Evolutionary conservation across 73 alveolate species (phyloP), one percentile per base, ranked within the genome.

Genomic region (Tetrahymena elliotti): DNA sequence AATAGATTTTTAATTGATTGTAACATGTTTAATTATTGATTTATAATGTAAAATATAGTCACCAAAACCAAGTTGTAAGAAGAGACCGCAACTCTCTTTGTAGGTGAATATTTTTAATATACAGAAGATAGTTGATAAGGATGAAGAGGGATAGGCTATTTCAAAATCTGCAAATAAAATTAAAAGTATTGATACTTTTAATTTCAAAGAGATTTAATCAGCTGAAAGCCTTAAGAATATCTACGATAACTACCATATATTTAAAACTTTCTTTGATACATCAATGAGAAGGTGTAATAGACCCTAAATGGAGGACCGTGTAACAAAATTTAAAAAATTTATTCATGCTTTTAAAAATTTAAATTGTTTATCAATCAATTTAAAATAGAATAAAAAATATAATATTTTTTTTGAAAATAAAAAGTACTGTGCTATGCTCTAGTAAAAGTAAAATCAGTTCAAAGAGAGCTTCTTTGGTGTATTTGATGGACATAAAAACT

Each of bases 291-390:
- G 93, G 35, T 94, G 95, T 41, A 93, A 94, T 35, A 94, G 96
- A 24, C 33, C 52, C 9, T 41, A 93, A 16, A 94, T 94, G 96
- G 96, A 94, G 33, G 96, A 94, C 40, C 84, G 96, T 18, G 96
- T 93, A 93, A 68, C 33, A 27, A 11, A 68, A 68, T 24, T 27
- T 27, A 4, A 18, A 27, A 40, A 10, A 10, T 40, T 15, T 40
- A 40, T 40, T 40, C 15, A 10, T 10, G n/a, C n/a, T n/a, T n/a
- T n/a, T n/a, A n/a, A n/a, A n/a, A n/a, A n/a, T n/a, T n/a, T n/a
- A n/a, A n/a, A n/a, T n/a, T n/a, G n/a, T n/a, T n/a, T n/a, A n/a
- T n/a, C n/a, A n/a, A n/a, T n/a, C n/a, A n/a, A n/a, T n/a, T n/a
- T n/a, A n/a, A n/a, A n/a, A n/a, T n/a, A n/a, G n/a, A n/a, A n/a